Evolutionary conservation across 2,329 filamentous ascomycete genomes (phyloP).

Genomic region (Daldinia sp.): DNA sequence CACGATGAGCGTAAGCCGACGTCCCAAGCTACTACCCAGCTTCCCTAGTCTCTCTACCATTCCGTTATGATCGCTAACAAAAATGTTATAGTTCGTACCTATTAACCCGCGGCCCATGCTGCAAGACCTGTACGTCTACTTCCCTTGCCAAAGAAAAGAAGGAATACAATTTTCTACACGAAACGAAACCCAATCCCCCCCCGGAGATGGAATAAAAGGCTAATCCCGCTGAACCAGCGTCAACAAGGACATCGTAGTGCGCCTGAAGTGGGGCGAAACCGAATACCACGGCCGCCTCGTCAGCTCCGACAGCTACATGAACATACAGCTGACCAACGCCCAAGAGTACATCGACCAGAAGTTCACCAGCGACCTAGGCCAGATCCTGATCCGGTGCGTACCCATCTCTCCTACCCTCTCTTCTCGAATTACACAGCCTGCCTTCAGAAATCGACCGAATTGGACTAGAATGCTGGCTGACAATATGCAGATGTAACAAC

Average conservation of each 20-base stretch:
- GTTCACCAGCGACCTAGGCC: conserved; percentile 84
- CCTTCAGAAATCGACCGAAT: too few species aligned
- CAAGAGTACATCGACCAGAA: conserved; percentile 94
- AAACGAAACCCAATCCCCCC: too few species aligned
- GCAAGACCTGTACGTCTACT: conserved; percentile 79
- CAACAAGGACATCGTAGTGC: conserved; percentile 89
- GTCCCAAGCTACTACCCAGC: not conserved
- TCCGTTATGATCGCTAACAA: not conserved
- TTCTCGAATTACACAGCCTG: too few species aligned
- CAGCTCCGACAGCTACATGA: conserved; percentile 98
- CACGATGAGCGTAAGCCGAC: conserved; percentile 54
- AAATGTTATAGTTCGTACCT: conserved; percentile 77
- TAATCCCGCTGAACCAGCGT: conserved; percentile 65
- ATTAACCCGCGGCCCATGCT: conserved; percentile 98
- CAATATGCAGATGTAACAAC: conserved; percentile 81
- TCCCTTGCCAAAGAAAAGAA: too few species aligned
- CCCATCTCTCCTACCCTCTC: too few species aligned
- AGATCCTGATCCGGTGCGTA: conserved; percentile 88
- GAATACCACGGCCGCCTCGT: conserved; percentile 96
- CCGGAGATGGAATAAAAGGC: not conserved
- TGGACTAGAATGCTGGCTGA: not conserved
- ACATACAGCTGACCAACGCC: conserved; percentile 90
- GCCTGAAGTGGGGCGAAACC: conserved; percentile 97
- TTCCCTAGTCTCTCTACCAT: not conserved
- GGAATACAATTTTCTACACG: too few species aligned